These are phyloP conservation scores for Phoenix roebelenii DNA, from an alignment of 176 grass and related monocot species.

Conservation along the genomic window DNA sequence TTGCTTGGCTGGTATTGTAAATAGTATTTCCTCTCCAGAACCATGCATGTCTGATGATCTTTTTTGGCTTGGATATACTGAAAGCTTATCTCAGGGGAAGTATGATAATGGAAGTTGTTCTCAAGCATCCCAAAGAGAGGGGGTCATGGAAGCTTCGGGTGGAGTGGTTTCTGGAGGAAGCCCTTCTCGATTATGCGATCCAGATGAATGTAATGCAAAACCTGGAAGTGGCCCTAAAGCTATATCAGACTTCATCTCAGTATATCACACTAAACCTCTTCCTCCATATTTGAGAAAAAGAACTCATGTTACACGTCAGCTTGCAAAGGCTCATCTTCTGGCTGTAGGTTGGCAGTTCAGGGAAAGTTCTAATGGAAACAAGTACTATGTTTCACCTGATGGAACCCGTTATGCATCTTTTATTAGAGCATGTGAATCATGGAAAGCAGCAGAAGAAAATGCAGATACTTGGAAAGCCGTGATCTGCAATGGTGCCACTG, in stretches of 20 bases:
- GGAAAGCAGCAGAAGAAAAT: slow-evolving; percentile 2
- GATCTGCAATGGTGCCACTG: too few species aligned
- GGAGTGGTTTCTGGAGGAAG: slow-evolving; percentile 7
- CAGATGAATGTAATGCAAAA: slow-evolving; percentile 19
- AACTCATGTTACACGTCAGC: slow-evolving; percentile 25
- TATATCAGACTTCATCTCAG: slow-evolving; percentile 41
- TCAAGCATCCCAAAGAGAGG: neutral
- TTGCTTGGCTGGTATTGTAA: neutral
- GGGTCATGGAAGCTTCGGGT: slow-evolving; percentile 5
- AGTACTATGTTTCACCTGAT: slow-evolving; percentile 43
- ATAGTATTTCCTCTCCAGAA: neutral
- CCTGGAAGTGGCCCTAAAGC: neutral
- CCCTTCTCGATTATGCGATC: slow-evolving; percentile 9
- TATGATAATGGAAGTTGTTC: neutral
- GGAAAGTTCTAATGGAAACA: slow-evolving; percentile 24
- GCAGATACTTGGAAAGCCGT: neutral
- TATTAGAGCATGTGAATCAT: slow-evolving; percentile 39
- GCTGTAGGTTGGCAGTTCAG: slow-evolving; percentile 42
- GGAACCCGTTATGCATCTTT: slow-evolving; percentile 43
- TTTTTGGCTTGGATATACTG: neutral
- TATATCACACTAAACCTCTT: slow-evolving; percentile 11
- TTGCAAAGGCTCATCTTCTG: slow-evolving; percentile 36
- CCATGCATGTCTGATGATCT: neutral
- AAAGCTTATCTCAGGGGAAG: neutral
- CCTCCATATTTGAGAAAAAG: slow-evolving; percentile 1